Conservation (phyloP, 305 asterid species). For the Fraxinus ornus region DNA sequence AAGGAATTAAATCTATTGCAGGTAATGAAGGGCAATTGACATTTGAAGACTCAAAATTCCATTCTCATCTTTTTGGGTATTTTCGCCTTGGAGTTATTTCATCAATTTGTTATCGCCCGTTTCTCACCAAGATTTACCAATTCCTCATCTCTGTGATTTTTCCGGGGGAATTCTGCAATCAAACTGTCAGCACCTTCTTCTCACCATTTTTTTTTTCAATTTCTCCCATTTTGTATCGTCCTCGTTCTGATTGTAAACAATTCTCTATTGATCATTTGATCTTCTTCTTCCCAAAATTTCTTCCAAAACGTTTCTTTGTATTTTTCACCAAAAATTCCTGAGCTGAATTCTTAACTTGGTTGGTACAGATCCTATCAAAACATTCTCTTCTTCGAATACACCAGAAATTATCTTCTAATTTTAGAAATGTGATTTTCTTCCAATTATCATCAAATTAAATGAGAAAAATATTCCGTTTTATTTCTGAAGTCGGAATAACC, state of each 20-base stretch:
- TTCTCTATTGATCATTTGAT: not conserved
- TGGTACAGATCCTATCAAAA: not conserved
- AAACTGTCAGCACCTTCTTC: not conserved
- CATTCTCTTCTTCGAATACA: not conserved
- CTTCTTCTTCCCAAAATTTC: not conserved
- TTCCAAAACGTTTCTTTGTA: not conserved
- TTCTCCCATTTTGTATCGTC: not conserved
- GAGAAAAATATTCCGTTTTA: not conserved
- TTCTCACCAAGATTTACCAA: slow-evolving; percentile 4
- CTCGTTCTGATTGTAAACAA: not conserved
- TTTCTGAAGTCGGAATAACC: not conserved
- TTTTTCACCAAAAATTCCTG: not conserved
- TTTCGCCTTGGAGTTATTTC: slow-evolving; percentile 19
- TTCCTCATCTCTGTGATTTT: not conserved
- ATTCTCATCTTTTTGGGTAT: not conserved
- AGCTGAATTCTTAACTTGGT: not conserved
- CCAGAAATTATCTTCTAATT: not conserved
- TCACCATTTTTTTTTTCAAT: not conserved
- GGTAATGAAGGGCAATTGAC: slow-evolving; percentile 23
- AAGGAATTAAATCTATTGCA: slow-evolving; percentile 5
- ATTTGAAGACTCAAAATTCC: not conserved
- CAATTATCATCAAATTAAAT: not conserved
- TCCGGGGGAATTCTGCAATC: not conserved
- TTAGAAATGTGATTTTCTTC: not conserved
- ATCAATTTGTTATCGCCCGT: slow-evolving; percentile 14